Conservation (phyloP, 306 rosid species). For the Hippophae tibetana region DNA sequence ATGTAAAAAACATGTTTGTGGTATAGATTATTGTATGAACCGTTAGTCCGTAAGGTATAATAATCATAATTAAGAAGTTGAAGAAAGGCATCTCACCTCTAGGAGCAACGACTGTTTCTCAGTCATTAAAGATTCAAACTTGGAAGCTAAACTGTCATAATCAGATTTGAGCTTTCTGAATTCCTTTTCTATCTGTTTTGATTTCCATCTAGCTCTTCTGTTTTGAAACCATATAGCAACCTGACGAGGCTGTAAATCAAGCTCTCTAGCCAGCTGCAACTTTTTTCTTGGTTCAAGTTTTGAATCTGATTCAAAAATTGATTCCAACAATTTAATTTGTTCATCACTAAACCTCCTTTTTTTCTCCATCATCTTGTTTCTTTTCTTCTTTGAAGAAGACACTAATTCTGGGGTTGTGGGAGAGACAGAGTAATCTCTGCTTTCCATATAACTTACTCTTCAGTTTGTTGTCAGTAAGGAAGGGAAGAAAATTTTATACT, state of each 20-base stretch:
- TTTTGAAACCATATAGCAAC: conserved; percentile 97
- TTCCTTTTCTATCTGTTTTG: conserved; percentile 69
- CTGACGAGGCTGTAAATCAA: conserved; percentile 87
- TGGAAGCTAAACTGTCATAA: conserved; percentile 44
- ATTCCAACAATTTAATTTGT: conserved; percentile 60
- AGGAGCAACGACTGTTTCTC: conserved; percentile 64
- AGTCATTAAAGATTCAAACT: conserved; percentile 54
- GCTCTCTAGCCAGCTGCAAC: conserved; percentile 68
- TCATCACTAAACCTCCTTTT: conserved; percentile 74
- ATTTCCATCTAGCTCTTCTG: conserved; percentile 92
- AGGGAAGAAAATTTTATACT: too few relatives aligned
- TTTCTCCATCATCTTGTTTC: conserved; percentile 18
- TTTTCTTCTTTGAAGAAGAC: conserved; percentile 34
- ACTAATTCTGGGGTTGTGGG: conserved; percentile 13
- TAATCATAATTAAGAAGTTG: neutral
- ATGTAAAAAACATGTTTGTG: conserved; percentile 3
- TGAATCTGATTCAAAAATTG: conserved; percentile 66
- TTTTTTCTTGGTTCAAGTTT: conserved; percentile 80
- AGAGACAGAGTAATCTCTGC: too few relatives aligned
- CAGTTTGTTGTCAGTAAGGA: too few relatives aligned
- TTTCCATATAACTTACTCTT: too few relatives aligned
- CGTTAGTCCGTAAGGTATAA: neutral
- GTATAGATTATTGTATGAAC: too few relatives aligned
- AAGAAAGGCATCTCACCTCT: conserved; percentile 43
- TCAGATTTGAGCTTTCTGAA: conserved; percentile 52